Base-by-base conservation (phyloP, 306 rosid genomes). In the Dryas octopetala region DNA sequence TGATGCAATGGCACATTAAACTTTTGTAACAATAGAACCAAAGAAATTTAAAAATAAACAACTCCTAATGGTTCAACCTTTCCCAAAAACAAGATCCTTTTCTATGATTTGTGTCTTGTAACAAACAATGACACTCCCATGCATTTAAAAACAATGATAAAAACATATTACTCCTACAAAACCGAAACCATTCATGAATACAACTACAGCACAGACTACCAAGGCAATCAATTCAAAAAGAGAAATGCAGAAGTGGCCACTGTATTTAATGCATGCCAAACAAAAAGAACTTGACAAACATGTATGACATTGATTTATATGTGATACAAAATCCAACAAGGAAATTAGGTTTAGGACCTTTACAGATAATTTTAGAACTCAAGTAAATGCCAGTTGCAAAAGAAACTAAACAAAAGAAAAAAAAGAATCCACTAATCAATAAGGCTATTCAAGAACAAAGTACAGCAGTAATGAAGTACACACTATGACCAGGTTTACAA, bases 1-100 rank as follows among this genome's bases (percentile, higher is more conserved):
- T 73, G 14, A 28, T 47, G 76, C 59, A 73, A 73, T 7, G 32
- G 11, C 57, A 72, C 67, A 58, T 15, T 9, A 15, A 73, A 72
- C 52, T 72, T 32, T n/a, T 14, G 54, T 13, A 58, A 59, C 32
- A 45, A 47, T 7, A 5, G 4, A 60, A 47, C 57, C 66, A 47
- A 59, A 9, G 2, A 58, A 57, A 45, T 0, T 23, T 26, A 4
- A 8, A 32, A 46, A 23, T 55, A 17, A 14, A 71, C 15, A 32
- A 8, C 4, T 5, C 57, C 23, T 23, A 7, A n/a, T 46, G 55
- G 26, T 59, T 53, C 60, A 11, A 52, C 63, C 50, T 16, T 53
- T 50, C 45, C 54, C 15, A 55, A 55, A 13, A 16, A 40, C n/a
- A 40, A 10, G 28, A 67, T 49, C 40, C 11, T 47, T 53, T 69